These are phyloP conservation scores for Lactarius deliciosus DNA, from an alignment of 768 basidiomycete species.

Conservation along the genomic window DNA sequence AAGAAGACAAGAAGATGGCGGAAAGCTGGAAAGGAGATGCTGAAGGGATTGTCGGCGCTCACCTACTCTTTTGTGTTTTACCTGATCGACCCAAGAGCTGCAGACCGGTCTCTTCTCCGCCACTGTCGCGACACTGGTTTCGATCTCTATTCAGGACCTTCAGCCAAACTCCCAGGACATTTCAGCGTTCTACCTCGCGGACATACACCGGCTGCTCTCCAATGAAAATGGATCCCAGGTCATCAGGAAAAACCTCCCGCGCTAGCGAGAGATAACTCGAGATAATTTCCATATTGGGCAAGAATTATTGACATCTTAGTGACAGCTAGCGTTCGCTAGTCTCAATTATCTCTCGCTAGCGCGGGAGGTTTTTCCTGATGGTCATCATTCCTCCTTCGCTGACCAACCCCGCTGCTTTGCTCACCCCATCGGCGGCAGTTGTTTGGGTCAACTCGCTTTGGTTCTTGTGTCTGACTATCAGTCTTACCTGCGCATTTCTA, in stretches of 20 bases:
- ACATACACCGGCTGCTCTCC: neutral
- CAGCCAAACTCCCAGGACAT: conserved; percentile 5
- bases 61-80: neutral
- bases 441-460: conserved; percentile 22
- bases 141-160: conserved; percentile 1
- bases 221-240: neutral
- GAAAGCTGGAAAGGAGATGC: conserved; percentile 17
- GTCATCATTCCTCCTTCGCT: neutral
- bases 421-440: neutral
- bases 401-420: neutral
- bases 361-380: too few species aligned
- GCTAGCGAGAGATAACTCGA: too few species aligned
- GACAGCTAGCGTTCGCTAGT: too few species aligned
- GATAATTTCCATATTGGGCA: too few species aligned
- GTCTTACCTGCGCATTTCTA: conserved; percentile 15
- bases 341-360: too few species aligned
- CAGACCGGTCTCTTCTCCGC: conserved; percentile 21
- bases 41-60: neutral
- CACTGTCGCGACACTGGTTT: neutral
- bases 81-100: too few species aligned
- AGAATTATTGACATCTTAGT: too few species aligned
- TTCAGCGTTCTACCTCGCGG: conserved; percentile 8
- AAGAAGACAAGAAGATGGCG: neutral
- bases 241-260: too few species aligned
- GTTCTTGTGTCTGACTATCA: conserved; percentile 17